Base-by-base conservation (phyloP, 345 rosid species). In the Eucalyptus sp. region DNA sequence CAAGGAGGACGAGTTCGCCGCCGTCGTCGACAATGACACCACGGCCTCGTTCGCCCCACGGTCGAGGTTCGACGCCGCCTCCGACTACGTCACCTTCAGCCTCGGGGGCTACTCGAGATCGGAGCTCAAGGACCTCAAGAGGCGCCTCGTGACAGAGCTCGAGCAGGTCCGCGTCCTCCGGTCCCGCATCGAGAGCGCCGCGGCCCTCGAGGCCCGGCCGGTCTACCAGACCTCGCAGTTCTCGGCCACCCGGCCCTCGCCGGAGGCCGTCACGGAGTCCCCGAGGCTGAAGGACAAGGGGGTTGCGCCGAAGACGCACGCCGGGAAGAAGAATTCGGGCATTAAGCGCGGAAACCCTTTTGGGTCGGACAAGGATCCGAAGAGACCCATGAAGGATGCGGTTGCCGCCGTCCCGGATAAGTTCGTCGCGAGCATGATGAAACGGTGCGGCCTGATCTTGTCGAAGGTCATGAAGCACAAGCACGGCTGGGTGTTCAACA, bases 391-490 rank as follows among this genome's bases (percentile, higher is more conserved):
- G 9, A 18, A 66, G 62, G 90, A 46, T 52, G 8, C 56, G 31
- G 37, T 76, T 2, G 17, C 87, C 2, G 41, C 79, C 10, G 43
- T 49, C 29, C 86, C 54, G 4, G 46, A 43, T 52, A 76, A 84
- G 41, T 87, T 85, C 25, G 43, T 86, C 33, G 51, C 84, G 7
- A 87, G 90, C 88, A 90, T 87, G 90, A 90, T 92, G 95, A 90
- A 60, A 87, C 79, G 86, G 43, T 92, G 93, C 87, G 81, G 90
- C 46, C 91, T 86, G 90, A 93, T 94, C 27, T 88, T 94, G 93
- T 66, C 84, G 50, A 93, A 90, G 89, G 58, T 94, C 81, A 91
- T 94, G 95, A 90, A 90, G 93, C 94, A 92, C 93, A 92, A 92
- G 84, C 89, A 87, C 46, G 94, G 90, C 7, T 94, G 93, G 93